Conservation (phyloP, 2,329 filamentous ascomycete genomes). For the Colletotrichum ledebouriae region DNA sequence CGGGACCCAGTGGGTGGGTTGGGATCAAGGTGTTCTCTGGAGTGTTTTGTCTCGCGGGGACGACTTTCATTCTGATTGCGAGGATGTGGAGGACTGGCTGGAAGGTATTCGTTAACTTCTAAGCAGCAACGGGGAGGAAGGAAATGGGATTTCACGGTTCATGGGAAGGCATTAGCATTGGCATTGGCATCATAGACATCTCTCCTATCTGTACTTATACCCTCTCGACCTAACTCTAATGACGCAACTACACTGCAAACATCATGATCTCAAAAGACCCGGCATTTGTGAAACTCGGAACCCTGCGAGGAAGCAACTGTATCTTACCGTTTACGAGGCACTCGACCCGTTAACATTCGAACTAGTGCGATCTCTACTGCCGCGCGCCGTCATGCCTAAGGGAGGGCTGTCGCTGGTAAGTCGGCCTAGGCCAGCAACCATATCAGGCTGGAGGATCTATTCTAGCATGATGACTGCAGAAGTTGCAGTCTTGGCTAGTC, state of each 20-base stretch:
- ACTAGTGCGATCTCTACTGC: not conserved
- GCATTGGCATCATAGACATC: slow-evolving; percentile 7
- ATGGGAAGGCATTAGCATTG: not conserved
- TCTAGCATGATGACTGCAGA: too few relatives aligned
- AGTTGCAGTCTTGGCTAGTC: too few relatives aligned
- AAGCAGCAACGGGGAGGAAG: slow-evolving; percentile 1
- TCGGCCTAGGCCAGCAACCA: too few relatives aligned
- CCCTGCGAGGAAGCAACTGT: too few relatives aligned
- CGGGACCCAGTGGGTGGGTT: slow-evolving; percentile 47
- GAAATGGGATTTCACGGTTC: too few relatives aligned
- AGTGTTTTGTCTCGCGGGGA: slow-evolving; percentile 50
- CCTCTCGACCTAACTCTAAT: not conserved
- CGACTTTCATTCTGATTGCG: slow-evolving; percentile 45
- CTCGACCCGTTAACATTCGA: too few relatives aligned
- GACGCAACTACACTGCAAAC: too few relatives aligned
- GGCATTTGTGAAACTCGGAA: too few relatives aligned
- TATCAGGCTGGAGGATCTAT: too few relatives aligned
- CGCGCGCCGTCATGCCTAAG: not conserved
- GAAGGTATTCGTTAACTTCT: slow-evolving; percentile 47
- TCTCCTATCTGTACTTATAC: slow-evolving; percentile 3
- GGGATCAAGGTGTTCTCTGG: slow-evolving; percentile 56
- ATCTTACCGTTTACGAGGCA: too few relatives aligned
- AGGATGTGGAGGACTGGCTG: slow-evolving; percentile 47
- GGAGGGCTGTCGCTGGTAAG: not conserved
- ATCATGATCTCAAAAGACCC: too few relatives aligned